Base-by-base conservation (phyloP, 805 yeast genomes). In the Danielia reshetovae region DNA sequence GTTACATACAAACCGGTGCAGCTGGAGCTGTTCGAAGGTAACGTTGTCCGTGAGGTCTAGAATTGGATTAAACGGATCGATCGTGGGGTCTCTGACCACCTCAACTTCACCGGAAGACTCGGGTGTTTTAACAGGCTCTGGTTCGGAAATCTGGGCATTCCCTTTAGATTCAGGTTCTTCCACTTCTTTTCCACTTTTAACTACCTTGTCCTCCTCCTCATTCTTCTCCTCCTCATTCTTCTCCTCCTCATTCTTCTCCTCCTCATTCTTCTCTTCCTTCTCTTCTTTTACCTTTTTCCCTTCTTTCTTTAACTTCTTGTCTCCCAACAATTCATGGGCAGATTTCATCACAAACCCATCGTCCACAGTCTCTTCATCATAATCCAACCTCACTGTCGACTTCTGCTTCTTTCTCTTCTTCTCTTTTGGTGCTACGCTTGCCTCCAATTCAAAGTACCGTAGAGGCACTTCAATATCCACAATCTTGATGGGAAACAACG, bases 401-500 rank as follows among this genome's bases (percentile, higher is more conserved):
- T 49, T 60, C 42, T 49, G 54, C 35, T 49, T 49, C 27, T 41
- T 41, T 34, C 32, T 33, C 28, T 27, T 37, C 12, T 27, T 19
- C 10, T 24, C 30, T 3, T 27, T 32, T 27, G 26, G 5, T 32
- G 30, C 27, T 34, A 22, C 22, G 13, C 31, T 35, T 26, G 30
- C 37, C 26, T 27, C 34, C 41, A 72, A 46, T 39, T 70, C 68
- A 50, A 79, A 81, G 54, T 60, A 79, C 3, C 69, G 70, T 6
- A 64, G 58, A 2, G 70, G 49, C 2, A 79, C 68, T 34, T 65
- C 69, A 5, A 64, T 50, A 2, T 50, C 55, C 2, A 46, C 48
- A 11, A 82, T 65, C 17, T 38, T 51, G 0, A 73, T 69, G 0
- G 86, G 85, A 45, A 68, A 78, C 9, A 75, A 25, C 1, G 81